These are phyloP conservation scores for Phytopythium helicoides DNA, from an alignment of 352 stramenopile genomes.

Conservation along the genomic window DNA sequence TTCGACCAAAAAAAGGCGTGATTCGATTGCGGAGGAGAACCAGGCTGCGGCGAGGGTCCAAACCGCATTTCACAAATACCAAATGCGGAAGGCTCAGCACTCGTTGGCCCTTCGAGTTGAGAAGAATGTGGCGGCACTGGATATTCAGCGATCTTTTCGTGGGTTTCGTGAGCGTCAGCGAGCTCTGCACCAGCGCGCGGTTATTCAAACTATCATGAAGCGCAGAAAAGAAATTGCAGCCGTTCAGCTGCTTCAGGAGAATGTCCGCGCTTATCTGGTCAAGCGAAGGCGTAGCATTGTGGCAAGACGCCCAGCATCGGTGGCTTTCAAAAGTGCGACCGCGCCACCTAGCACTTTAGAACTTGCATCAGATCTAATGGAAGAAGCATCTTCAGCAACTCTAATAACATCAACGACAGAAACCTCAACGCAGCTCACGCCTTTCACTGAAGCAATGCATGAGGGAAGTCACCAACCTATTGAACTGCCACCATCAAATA, in stretches of 20 bases:
- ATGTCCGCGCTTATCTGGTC: conserved; percentile 59
- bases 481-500: too few species aligned
- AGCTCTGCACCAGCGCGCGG: conserved; percentile 47
- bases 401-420: too few species aligned
- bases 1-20: conserved; percentile 16
- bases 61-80: conserved; percentile 56
- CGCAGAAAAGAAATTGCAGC: conserved; percentile 48
- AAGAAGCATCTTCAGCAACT: too few species aligned
- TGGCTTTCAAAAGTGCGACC: not conserved
- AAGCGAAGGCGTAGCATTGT: conserved; percentile 26
- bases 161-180: conserved; percentile 51
- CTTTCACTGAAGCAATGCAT: too few species aligned
- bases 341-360: not conserved
- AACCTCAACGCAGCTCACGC: too few species aligned
- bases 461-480: too few species aligned
- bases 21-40: conserved; percentile 48
- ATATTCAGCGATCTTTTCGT: conserved; percentile 69
- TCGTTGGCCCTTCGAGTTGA: conserved; percentile 37
- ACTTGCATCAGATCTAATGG: not conserved
- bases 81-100: conserved; percentile 51
- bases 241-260: conserved; percentile 60
- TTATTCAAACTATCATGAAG: conserved; percentile 45
- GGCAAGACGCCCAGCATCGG: not conserved
- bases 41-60: conserved; percentile 48
- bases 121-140: conserved; percentile 47